Base-by-base conservation (phyloP, 805 yeast species). In the Candida manassasensis region DNA sequence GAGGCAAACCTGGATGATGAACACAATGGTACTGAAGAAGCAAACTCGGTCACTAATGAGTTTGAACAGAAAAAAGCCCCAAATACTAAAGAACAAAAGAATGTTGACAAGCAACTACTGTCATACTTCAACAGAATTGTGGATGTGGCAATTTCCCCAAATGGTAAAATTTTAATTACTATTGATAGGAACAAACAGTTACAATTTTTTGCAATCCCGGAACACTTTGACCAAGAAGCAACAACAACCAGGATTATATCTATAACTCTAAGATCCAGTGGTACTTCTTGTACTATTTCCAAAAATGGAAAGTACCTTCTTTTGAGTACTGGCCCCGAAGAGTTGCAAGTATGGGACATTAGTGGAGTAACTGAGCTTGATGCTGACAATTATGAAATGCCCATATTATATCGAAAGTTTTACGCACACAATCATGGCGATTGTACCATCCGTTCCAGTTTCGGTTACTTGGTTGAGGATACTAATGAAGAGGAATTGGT, bases 341-440 rank as follows among this genome's bases (percentile, higher is more conserved):
- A 84, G 50, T 55, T 87, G 6, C 93, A 85, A 47, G 60, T 87
- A 4, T 86, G 95, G 95, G 85, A 86, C 44, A 75, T 84, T 41
- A 56, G 63, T 2, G 40, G 43, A 10, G 28, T 58, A 4, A n/a
- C 32, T 25, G 56, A 45, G 21, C 29, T 33, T 14, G 45, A 51
- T 16, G 49, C 69, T 25, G 70, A 67, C 38, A 30, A 11, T 15
- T 30, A 6, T 19, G 33, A 30, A 8, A 7, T 30, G 17, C 73
- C 79, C 3, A 59, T 77, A 1, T 52, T 87, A 13, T 69, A 75
- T 19, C 76, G 77, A 37, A 84, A 77, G 47, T 81, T 74, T 42
- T 63, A 76, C 30, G 95, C 96, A 2, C 85, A 82, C 50, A 71
- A 72, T 37, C 95, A 84, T 53, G 73, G 75, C 19, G 71, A 79